Evolutionary conservation across 1,139 yeast genomes (phyloP).

Genomic region (Zygoascus sp.): DNA sequence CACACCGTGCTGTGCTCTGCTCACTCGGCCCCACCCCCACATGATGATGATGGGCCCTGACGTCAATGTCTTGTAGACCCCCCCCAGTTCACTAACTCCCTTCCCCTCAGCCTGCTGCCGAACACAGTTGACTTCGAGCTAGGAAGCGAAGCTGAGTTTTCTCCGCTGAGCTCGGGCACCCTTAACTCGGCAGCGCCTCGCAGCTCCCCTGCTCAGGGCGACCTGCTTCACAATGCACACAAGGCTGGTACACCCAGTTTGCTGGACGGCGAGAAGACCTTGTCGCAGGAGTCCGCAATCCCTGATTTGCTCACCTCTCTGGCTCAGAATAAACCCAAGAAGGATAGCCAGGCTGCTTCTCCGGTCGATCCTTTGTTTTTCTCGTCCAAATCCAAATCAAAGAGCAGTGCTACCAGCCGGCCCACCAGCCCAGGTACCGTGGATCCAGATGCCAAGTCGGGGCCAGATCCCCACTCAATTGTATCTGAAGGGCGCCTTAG

Average conservation of each 20-base stretch:
- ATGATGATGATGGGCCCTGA: no score
- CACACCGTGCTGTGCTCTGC: not conserved
- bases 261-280: not conserved
- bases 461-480: not conserved
- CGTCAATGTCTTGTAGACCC: no score
- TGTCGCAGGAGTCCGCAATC: not conserved
- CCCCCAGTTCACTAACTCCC: no score
- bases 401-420: not conserved
- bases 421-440: not conserved
- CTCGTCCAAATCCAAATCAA: not conserved
- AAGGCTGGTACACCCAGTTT: not conserved
- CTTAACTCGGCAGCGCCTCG: not conserved
- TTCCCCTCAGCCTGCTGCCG: not conserved
- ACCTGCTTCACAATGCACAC: not conserved
- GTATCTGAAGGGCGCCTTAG: not conserved
- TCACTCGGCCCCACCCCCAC: no score
- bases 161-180: not conserved
- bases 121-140: constrained; percentile 1
- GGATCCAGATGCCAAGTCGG: not conserved
- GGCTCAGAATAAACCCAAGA: not conserved
- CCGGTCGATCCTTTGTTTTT: not conserved
- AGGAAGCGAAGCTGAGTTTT: not conserved
- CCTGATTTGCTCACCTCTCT: constrained; percentile 1
- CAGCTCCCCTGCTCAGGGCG: not conserved
- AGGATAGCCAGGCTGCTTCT: not conserved